These are phyloP conservation scores for Podaxis sp. DNA, from an alignment of 768 basidiomycete genomes.

Conservation along the genomic window DNA sequence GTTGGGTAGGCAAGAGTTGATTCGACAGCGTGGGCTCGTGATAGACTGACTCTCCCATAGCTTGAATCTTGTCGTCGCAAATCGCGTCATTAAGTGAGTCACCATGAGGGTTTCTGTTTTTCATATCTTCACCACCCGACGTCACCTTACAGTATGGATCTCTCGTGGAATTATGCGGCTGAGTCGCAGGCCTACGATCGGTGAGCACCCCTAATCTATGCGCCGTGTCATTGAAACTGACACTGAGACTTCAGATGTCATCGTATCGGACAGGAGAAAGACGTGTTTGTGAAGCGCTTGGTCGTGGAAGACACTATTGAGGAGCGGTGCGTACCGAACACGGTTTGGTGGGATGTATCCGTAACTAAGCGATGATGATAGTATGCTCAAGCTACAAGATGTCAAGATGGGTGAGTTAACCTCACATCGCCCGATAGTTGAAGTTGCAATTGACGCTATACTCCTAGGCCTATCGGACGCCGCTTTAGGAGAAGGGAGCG, in stretches of 20 bases:
- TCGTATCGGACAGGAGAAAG: constrained; percentile 68
- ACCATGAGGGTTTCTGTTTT: background rate
- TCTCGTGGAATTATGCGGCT: constrained; percentile 72
- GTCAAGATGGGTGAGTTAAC: constrained; percentile 52
- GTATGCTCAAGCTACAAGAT: constrained; percentile 69
- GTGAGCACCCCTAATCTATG: constrained; percentile 11
- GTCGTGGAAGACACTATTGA: constrained; percentile 71
- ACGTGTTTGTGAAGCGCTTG: constrained; percentile 65
- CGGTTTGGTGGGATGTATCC: background rate
- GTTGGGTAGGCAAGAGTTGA: constrained; percentile 42
- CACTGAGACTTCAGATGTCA: constrained; percentile 45
- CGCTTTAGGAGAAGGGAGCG: constrained; percentile 67
- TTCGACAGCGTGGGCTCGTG: background rate
- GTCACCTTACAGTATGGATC: constrained; percentile 49
- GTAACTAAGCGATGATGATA: constrained; percentile 20
- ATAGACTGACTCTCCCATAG: constrained; percentile 19
- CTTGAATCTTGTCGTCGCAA: constrained; percentile 63
- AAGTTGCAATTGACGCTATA: background rate
- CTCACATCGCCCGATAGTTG: background rate
- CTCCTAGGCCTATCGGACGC: constrained; percentile 58
- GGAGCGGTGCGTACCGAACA: constrained; percentile 54
- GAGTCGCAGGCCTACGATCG: constrained; percentile 65
- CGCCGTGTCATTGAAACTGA: constrained; percentile 19
- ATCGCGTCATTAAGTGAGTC: constrained; percentile 65
- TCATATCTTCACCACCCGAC: background rate